Conservation (phyloP, 2,329 filamentous ascomycete species). For the Pezizomycotina sp. region DNA sequence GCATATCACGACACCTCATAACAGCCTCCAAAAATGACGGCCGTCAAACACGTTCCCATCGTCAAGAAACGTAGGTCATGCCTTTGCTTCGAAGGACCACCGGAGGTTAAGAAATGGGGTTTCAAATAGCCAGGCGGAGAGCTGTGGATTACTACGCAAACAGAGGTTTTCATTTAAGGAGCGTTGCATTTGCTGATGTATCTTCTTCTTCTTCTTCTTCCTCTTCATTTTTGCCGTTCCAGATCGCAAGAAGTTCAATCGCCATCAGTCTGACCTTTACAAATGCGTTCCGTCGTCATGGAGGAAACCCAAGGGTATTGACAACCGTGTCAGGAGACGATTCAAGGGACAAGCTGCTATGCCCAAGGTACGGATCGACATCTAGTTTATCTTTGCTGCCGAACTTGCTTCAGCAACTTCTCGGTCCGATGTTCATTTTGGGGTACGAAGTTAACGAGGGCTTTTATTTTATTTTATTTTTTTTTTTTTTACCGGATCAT, state of each 20-base stretch:
- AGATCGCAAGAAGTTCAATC: constrained; percentile 89
- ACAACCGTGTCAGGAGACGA: constrained; percentile 90
- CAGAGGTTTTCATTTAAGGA: constrained; percentile 31
- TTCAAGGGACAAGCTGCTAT: constrained; percentile 93
- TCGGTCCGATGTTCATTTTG: not conserved
- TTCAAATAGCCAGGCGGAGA: no score
- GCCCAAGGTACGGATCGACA: constrained; percentile 68
- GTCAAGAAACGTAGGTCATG: constrained; percentile 99
- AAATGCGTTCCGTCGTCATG: constrained; percentile 79
- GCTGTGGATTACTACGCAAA: constrained; percentile 10
- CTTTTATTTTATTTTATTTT: no score
- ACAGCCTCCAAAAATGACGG: constrained; percentile 49
- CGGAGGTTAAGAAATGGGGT: constrained; percentile 17
- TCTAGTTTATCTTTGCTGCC: not conserved
- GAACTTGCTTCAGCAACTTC: not conserved
- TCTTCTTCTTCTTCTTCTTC: no score
- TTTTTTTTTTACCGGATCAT: constrained; percentile 11
- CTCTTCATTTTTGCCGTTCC: constrained; percentile 27
- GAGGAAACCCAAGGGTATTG: constrained; percentile 99
- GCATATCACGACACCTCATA: no score
- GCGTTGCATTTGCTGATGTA: constrained; percentile 30
- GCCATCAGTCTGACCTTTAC: constrained; percentile 96
- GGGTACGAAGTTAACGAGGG: not conserved
- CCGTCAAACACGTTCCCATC: constrained; percentile 98
- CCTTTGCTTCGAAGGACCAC: no score